Conservation (phyloP, 257 asterid genomes). For the Solanum medicagineum region DNA sequence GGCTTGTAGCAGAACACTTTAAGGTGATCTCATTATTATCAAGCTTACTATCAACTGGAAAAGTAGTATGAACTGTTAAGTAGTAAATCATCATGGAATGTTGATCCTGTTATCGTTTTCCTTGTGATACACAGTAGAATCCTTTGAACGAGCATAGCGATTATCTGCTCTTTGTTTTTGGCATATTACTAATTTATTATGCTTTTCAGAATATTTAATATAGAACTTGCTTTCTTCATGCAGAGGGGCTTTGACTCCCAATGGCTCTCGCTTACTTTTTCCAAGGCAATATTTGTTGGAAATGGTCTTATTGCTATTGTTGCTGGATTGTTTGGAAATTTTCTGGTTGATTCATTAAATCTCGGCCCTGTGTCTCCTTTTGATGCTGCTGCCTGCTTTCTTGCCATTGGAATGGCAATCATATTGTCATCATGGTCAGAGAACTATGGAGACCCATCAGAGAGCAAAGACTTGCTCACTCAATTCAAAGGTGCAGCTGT, state of each 20-base stretch:
- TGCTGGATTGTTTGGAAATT: conserved; percentile 82
- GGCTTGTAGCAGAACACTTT: conserved; percentile 98
- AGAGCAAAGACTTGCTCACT: conserved; percentile 74
- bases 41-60: not conserved
- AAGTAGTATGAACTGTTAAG: not conserved
- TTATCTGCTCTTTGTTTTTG: not conserved
- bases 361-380: conserved; percentile 97
- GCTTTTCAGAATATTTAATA: not conserved
- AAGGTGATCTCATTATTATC: conserved; percentile 38
- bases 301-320: conserved; percentile 93
- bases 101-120: not conserved
- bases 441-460: conserved; percentile 89
- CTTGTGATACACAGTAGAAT: not conserved
- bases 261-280: conserved; percentile 92
- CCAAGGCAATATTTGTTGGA: conserved; percentile 93
- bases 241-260: conserved; percentile 92
- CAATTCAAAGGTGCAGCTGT: conserved; percentile 90
- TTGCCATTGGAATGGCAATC: conserved; percentile 85
- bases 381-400: conserved; percentile 79
- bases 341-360: conserved; percentile 66
- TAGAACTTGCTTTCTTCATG: conserved; percentile 2
- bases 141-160: not conserved
- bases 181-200: not conserved
- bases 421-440: conserved; percentile 86
- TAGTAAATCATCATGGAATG: not conserved